phyloP scores from a whole-genome alignment of 192 early-diverging fungal genomes.

The Diversispora epigaea region DNA sequence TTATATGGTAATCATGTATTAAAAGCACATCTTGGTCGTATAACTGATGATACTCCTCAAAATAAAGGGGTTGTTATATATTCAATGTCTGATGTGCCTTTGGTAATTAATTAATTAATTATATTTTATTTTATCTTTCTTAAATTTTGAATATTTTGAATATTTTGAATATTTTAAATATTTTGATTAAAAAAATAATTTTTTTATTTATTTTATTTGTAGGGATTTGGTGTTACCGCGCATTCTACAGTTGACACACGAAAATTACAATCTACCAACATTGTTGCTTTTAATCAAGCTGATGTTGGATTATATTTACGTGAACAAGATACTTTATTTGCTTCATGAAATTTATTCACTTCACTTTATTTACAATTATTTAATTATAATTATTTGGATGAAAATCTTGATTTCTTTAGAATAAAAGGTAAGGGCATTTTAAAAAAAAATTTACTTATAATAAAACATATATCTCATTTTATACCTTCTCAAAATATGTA shows the following conservation, averaged over 20 bases:
- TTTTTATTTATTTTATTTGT: slow-evolving; percentile 22
- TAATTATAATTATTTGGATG: too few species aligned
- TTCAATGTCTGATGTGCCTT: slow-evolving; percentile 90
- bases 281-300: slow-evolving; percentile 94
- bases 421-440: too few species aligned
- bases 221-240: slow-evolving; percentile 96
- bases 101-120: slow-evolving; percentile 44
- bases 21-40: slow-evolving; percentile 95
- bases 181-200: not conserved
- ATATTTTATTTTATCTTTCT: not conserved
- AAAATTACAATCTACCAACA: slow-evolving; percentile 91
- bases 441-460: too few species aligned
- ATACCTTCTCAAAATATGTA: too few species aligned
- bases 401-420: too few species aligned
- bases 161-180: not conserved
- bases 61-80: slow-evolving; percentile 95
- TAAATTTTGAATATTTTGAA: not conserved
- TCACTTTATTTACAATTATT: too few species aligned
- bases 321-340: slow-evolving; percentile 64
- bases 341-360: too few species aligned
- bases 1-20: slow-evolving; percentile 97
- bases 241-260: slow-evolving; percentile 87
- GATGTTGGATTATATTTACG: slow-evolving; percentile 97
- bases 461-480: too few species aligned
- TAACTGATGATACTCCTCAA: slow-evolving; percentile 98